Base-by-base conservation (phyloP, 2,329 filamentous ascomycete species). In the Akanthomyces lecanii region DNA sequence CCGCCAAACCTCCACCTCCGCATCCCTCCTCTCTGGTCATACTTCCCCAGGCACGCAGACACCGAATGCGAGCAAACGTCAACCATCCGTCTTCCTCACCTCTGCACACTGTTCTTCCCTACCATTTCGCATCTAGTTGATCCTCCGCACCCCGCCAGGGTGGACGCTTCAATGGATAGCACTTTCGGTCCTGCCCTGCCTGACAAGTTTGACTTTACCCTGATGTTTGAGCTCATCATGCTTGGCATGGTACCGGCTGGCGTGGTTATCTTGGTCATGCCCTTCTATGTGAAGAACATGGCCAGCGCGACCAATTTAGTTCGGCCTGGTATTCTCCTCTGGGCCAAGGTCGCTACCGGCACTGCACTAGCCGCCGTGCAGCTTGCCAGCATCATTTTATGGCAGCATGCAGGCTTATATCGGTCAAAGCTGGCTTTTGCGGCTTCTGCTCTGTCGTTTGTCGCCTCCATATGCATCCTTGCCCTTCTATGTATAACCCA, bases 401-500 rank as follows among this genome's bases (percentile, higher is more conserved):
- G 72, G 73, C 65, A 64, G 10, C 10, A 14, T 10, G 36, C 44
- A 5, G 45, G 28, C 4, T 21, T 47, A 16, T 33, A 14, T 6
- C 48, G 57, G 7, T 69, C 71, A 3, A 63, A 66, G 21, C 67
- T 66, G 0, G 72, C 74, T 2, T 53, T 74, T 0, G 67, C 75
- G 0, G 70, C 74, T 18, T 64, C 71, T 2, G 62, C 64, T 0
- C 52, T 77, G 12, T 66, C 66, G 0, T 59, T 74, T 2, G 28
- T 74, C 14, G 71, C 71, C 28, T 68, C 70, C 0, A 6, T 73
- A 6, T 66, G 61, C 4, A 64, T 76, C 28, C 65, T 58, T 0
- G 47, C 67, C 0, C 48, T 77, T 3, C 75, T 74, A 0, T 77
- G 71, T 40, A 18, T 63, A 0, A 74, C 77, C 62, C 76, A 78